Evolutionary conservation across 768 basidiomycete species (phyloP).

Genomic region (Dentipellis sp.): DNA sequence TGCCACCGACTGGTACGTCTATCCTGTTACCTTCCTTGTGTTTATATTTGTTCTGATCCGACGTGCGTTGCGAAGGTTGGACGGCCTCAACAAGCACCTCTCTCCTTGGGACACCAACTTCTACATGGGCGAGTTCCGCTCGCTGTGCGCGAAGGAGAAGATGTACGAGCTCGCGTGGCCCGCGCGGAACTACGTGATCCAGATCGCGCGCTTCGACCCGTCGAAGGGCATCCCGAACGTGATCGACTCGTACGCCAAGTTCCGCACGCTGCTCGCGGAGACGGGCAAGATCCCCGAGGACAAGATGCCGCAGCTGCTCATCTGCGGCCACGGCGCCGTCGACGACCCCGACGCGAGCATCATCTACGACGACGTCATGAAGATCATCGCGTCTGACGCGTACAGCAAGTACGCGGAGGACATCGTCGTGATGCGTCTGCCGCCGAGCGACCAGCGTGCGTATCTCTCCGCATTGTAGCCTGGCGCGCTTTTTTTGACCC

Average conservation of each 20-base stretch:
- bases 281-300: conserved; percentile 33
- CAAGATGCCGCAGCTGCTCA: conserved; percentile 63
- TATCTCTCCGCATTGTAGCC: conserved; percentile 7
- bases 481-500: background rate
- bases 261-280: conserved; percentile 54
- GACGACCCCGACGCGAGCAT: conserved; percentile 94
- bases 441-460: conserved; percentile 78
- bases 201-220: conserved; percentile 94
- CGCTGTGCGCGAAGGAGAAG: conserved; percentile 67
- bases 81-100: conserved; percentile 91
- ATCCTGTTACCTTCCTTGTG: background rate
- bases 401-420: conserved; percentile 31
- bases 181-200: conserved; percentile 75
- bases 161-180: conserved; percentile 78
- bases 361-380: conserved; percentile 75
- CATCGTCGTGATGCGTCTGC: conserved; percentile 44
- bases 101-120: conserved; percentile 72
- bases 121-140: conserved; percentile 86
- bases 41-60: background rate
- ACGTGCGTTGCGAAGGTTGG: conserved; percentile 43
- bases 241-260: conserved; percentile 79
- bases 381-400: conserved; percentile 34
- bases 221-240: conserved; percentile 77
- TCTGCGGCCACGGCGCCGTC: conserved; percentile 89
- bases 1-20: conserved; percentile 71